Evolutionary conservation across 106 monocot species (phyloP).

Genomic region (Apostasia shenzhenica): DNA sequence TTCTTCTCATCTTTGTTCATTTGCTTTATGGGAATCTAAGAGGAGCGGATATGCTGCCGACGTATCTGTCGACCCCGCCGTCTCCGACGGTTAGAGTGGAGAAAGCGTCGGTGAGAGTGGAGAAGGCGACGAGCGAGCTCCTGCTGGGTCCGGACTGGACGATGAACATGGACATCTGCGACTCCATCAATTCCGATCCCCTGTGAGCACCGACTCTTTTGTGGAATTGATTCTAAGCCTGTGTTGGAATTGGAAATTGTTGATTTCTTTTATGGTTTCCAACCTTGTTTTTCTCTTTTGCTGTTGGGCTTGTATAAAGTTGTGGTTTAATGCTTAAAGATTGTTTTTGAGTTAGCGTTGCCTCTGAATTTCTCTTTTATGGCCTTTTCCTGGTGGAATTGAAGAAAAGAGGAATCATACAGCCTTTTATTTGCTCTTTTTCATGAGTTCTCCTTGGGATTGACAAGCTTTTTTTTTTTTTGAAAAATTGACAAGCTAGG

Average conservation of each 20-base stretch:
- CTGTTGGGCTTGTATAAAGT: too few relatives aligned
- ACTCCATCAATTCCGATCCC: slow-evolving; percentile 55
- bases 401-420: too few relatives aligned
- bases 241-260: neutral
- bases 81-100: slow-evolving; percentile 56
- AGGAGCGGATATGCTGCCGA: slow-evolving; percentile 3
- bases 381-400: too few relatives aligned
- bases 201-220: slow-evolving; percentile 23
- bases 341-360: too few relatives aligned
- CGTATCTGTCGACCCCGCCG: neutral
- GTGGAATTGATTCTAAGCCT: neutral
- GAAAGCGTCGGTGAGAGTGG: slow-evolving; percentile 71
- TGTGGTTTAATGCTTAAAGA: too few relatives aligned
- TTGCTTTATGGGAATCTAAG: slow-evolving; percentile 1
- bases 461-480: too few relatives aligned
- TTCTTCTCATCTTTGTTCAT: neutral
- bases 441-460: too few relatives aligned
- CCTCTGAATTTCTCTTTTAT: too few relatives aligned
- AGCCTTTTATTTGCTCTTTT: too few relatives aligned
- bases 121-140: slow-evolving; percentile 87
- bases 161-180: slow-evolving; percentile 81
- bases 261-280: slow-evolving; percentile 4
- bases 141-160: slow-evolving; percentile 72
- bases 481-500: too few relatives aligned
- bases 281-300: too few relatives aligned